A percentile compares a stretch with the other conserved stretches of the same genome.
Conservation (phyloP, 306 rosid genomes). For the Sicyos baderoa region DNA sequence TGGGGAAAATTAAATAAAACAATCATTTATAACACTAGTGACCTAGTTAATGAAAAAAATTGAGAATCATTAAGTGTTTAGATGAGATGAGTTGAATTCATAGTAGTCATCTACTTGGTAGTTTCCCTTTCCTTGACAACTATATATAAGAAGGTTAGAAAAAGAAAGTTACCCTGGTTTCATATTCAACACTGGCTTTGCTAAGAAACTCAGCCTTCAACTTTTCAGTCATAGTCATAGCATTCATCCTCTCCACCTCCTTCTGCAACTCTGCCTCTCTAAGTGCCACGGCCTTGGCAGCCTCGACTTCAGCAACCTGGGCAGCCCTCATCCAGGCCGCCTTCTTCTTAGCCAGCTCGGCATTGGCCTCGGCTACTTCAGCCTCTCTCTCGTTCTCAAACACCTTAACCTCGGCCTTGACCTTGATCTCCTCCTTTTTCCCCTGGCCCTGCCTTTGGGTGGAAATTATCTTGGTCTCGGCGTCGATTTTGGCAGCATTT, state of each 20-base stretch:
- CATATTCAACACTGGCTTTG: constrained; percentile 37
- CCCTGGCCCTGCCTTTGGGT: constrained; percentile 34
- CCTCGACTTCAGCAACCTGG: constrained; percentile 31
- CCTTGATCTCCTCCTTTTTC: constrained; percentile 30
- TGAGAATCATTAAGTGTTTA: no score
- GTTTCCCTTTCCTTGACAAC: no score
- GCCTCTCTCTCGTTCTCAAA: constrained; percentile 35
- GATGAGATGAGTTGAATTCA: no score
- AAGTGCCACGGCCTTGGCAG: constrained; percentile 28
- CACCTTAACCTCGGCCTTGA: constrained; percentile 31
- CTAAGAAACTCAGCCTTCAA: constrained; percentile 32
- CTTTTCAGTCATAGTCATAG: constrained; percentile 28
- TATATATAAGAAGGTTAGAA: no score
- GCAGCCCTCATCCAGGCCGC: constrained; percentile 24
- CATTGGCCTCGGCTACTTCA: constrained; percentile 30
- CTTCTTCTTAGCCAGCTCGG: constrained; percentile 31
- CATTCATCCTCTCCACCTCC: constrained; percentile 35
- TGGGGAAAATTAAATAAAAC: no score
- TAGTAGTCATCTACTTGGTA: no score
- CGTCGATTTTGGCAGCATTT: constrained; percentile 34
- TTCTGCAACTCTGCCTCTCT: constrained; percentile 31
- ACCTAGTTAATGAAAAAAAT: no score
- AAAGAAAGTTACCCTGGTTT: constrained; percentile 23
- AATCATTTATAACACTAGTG: no score
- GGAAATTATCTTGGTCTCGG: constrained; percentile 28